A percentile compares a stretch with the other conserved stretches of the same genome.
These are phyloP conservation scores for Endocalyx cinctus DNA, from an alignment of 2,329 filamentous ascomycete species.

Conservation along the genomic window DNA sequence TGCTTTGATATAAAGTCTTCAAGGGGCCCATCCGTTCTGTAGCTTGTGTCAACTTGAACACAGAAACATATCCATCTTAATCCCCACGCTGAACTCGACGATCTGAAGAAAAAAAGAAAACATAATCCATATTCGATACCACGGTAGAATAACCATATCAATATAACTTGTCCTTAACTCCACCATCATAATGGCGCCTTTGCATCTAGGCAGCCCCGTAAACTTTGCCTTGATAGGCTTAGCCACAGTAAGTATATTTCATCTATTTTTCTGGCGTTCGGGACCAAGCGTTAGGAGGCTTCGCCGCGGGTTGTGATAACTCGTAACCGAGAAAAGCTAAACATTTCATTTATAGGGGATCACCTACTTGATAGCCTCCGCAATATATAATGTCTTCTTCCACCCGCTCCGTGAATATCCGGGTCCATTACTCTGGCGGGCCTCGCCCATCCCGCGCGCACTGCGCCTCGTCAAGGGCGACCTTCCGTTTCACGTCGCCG, in stretches of 20 bases:
- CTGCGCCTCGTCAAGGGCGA: conserved; percentile 18
- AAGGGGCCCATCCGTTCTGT: no score
- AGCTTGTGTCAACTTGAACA: no score
- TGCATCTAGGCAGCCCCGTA: background rate
- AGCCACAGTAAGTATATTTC: conserved; percentile 7
- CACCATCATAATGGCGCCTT: conserved; percentile 15
- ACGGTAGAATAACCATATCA: no score
- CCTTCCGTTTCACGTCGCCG: conserved; percentile 18
- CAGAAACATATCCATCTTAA: no score
- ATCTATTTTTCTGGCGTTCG: background rate
- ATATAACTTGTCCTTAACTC: no score
- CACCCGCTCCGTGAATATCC: conserved; percentile 23
- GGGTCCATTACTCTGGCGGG: conserved; percentile 22
- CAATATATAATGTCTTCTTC: conserved; percentile 24
- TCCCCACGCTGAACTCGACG: no score
- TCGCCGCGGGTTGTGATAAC: background rate
- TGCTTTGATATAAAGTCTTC: no score
- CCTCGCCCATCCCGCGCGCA: conserved; percentile 17
- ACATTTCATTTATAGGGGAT: conserved; percentile 8
- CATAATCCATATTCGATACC: no score
- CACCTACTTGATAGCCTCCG: conserved; percentile 13
- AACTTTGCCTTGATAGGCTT: conserved; percentile 6
- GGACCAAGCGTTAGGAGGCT: conserved; percentile 1
- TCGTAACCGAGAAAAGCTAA: background rate
- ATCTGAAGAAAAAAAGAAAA: background rate